Base-by-base conservation (phyloP, 495 filamentous ascomycete species). In the Xylaria longipes region DNA sequence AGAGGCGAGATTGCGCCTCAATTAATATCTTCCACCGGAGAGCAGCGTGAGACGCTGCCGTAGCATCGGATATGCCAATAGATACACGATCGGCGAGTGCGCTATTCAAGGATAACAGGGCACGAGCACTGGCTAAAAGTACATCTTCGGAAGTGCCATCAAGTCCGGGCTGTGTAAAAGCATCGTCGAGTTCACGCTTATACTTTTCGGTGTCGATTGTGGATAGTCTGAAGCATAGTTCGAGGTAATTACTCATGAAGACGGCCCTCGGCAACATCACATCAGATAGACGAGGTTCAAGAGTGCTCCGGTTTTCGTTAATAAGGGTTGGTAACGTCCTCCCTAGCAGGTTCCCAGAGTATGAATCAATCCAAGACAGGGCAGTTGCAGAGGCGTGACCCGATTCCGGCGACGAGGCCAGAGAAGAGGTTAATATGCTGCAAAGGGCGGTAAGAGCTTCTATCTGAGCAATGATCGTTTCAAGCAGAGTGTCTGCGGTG, bases 391-490 rank as follows among this genome's bases (percentile, higher is more conserved):
- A 71, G 46, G 61, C 72, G 31, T 57, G 9, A 22, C n/a, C n/a
- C 7, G 65, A 79, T 57, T 29, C 80, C 71, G 72, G 82, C 72
- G 73, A 80, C 79, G 74, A 56, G 58, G 58, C 7, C 12, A 52
- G 50, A 43, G 52, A 48, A 11, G 64, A 27, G 77, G 72, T 81
- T 54, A 87, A 71, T 33, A 92, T 79, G 68, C 86, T 87, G 73
- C 88, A 90, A 50, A 76, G 58, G 1, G 72, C 72, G 39, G 65
- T 84, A 5, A 92, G 60, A 37, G 82, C 85, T 14, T 86, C 77
- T 11, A 91, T 71, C 84, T 87, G 89, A n/a, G 84, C 82, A 68
- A 89, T 73, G 5, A 92, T n/a, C 0, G 90, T 91, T 72, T 94
- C 92, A 39, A 87, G 70, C 31, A 92, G 71, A 2, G 75, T 79